These are phyloP conservation scores for Casuarina equisetifolia DNA, from an alignment of 306 rosid genomes.

Conservation along the genomic window DNA sequence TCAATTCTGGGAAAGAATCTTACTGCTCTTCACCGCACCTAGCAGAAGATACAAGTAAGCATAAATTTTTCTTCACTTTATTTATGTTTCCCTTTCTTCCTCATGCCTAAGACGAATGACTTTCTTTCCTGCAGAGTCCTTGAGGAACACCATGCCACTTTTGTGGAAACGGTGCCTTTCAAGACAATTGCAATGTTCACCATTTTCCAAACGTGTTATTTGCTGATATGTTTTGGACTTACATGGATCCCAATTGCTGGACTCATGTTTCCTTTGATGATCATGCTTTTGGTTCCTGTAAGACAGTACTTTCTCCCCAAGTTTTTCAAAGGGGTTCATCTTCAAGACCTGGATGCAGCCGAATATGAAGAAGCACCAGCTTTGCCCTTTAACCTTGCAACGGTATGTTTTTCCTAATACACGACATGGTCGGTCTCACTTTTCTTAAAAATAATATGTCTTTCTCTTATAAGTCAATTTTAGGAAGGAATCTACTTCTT, in stretches of 20 bases:
- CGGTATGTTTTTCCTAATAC: constrained; percentile 44
- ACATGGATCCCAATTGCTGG: constrained; percentile 99
- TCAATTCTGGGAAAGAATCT: constrained; percentile 97
- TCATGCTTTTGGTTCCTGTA: constrained; percentile 90
- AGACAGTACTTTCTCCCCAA: constrained; percentile 87
- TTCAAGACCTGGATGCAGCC: constrained; percentile 97
- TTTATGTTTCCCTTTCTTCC: not conserved
- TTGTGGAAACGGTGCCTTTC: constrained; percentile 99
- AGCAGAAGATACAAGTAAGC: constrained; percentile 81
- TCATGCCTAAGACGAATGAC: constrained; percentile 8
- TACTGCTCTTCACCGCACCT: constrained; percentile 91
- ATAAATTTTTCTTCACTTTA: not conserved
- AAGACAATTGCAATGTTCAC: constrained; percentile 76
- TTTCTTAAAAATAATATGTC: not conserved
- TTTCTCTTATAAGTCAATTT: no score
- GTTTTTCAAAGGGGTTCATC: constrained; percentile 89
- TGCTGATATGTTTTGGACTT: constrained; percentile 85
- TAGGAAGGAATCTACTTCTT: no score
- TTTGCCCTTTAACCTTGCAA: constrained; percentile 66
- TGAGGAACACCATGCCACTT: constrained; percentile 90
- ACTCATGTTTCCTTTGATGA: constrained; percentile 89
- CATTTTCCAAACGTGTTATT: constrained; percentile 72
- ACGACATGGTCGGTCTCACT: not conserved
- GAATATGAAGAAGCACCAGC: constrained; percentile 90
- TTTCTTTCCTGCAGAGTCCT: constrained; percentile 70